Conservation (phyloP, 768 basidiomycete genomes). For the Suillus clintonianus region DNA sequence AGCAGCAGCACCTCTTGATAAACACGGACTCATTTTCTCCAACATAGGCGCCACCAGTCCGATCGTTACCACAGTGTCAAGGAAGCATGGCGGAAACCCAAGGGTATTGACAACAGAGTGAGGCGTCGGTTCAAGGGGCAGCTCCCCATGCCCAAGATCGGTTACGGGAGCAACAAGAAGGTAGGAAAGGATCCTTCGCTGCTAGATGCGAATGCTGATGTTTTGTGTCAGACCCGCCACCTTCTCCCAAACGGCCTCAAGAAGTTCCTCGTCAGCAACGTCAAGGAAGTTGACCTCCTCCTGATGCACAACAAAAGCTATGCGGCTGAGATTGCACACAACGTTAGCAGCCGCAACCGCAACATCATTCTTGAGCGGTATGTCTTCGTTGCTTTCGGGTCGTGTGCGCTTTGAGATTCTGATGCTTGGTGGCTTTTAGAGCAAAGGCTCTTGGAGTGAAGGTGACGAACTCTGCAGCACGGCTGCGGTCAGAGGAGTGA, state of each 20-base stretch:
- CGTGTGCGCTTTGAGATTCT: constrained; percentile 1
- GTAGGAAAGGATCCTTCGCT: constrained; percentile 41
- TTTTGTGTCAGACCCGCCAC: constrained; percentile 72
- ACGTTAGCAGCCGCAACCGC: constrained; percentile 94
- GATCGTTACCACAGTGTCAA: constrained; percentile 97
- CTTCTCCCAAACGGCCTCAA: constrained; percentile 95
- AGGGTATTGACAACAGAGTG: constrained; percentile 99
- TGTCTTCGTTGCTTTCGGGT: constrained; percentile 15
- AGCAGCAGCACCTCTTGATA: constrained; percentile 5
- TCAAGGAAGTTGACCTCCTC: constrained; percentile 90
- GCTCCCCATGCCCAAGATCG: constrained; percentile 90
- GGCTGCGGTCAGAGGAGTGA: constrained; percentile 93
- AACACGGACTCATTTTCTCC: constrained; percentile 13
- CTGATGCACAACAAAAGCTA: constrained; percentile 98
- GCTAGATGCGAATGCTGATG: not conserved
- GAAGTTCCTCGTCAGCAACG: constrained; percentile 94
- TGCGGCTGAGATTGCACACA: constrained; percentile 96
- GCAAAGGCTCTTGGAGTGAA: constrained; percentile 88
- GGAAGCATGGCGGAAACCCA: constrained; percentile 99
- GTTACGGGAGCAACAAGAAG: constrained; percentile 82
- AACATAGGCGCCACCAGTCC: constrained; percentile 89
- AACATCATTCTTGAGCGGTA: constrained; percentile 87
- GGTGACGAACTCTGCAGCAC: constrained; percentile 90
- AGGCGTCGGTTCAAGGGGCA: constrained; percentile 95
- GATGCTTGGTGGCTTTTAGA: constrained; percentile 39